Evolutionary conservation across 2,329 filamentous ascomycete genomes (phyloP).

Genomic region (Pestalotiopsis sp.): DNA sequence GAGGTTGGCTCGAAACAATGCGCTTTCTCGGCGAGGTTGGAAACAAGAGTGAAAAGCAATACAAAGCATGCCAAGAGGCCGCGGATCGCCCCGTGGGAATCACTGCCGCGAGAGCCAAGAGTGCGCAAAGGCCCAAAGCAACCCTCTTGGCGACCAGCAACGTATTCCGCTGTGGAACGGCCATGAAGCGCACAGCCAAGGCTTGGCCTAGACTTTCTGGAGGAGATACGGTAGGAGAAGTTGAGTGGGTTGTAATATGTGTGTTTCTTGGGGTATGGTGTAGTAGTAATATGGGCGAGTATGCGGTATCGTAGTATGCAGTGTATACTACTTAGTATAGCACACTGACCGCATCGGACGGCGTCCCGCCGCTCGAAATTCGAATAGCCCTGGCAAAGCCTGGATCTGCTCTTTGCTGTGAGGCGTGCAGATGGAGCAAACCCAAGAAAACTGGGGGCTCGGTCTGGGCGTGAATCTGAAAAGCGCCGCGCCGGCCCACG

Average conservation of each 20-base stretch:
- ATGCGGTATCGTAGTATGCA: slow-evolving; percentile 1
- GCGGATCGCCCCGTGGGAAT: slow-evolving; percentile 5
- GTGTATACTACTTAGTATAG: too few relatives aligned
- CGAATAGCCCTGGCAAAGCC: neutral
- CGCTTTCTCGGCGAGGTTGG: neutral
- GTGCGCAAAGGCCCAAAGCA: neutral
- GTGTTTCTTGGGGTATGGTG: neutral
- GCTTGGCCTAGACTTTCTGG: neutral
- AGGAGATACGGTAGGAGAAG: neutral
- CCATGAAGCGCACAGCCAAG: neutral
- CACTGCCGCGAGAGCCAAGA: neutral
- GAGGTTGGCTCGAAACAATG: neutral
- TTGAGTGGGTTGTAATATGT: neutral
- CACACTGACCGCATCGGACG: neutral
- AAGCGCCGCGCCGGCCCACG: slow-evolving; percentile 1
- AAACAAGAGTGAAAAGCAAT: neutral
- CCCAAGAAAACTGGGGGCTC: neutral
- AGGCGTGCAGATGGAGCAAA: neutral
- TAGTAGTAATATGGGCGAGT: neutral
- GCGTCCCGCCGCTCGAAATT: neutral
- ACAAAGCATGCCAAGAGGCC: slow-evolving; percentile 6
- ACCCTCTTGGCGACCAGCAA: neutral
- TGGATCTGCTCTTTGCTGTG: neutral
- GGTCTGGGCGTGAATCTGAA: slow-evolving; percentile 1
- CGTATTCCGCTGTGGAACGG: neutral